Evolutionary conservation across 441 rosid genomes (phyloP).

Genomic region (Bocquillonia castaneifolia): DNA sequence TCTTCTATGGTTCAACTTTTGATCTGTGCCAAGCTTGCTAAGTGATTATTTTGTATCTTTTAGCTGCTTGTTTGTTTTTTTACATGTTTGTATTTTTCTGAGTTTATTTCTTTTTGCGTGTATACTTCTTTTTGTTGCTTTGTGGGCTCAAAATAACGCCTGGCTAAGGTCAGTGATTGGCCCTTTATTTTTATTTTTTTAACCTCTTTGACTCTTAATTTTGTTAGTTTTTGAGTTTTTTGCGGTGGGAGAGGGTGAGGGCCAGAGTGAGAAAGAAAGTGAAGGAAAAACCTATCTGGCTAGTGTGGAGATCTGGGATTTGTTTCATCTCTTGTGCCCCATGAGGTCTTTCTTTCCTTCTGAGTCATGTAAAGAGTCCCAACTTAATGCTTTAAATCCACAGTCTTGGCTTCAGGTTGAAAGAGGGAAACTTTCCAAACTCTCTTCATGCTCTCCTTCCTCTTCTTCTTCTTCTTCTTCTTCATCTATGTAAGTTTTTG

Average conservation of each 20-base stretch:
- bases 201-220: neutral
- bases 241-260: neutral
- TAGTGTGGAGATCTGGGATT: constrained; percentile 98
- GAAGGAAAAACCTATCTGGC: constrained; percentile 31
- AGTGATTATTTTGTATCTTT: constrained; percentile 21
- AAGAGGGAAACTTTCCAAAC: constrained; percentile 74
- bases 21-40: constrained; percentile 12
- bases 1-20: neutral
- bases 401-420: constrained; percentile 99
- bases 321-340: constrained; percentile 75
- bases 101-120: constrained; percentile 17
- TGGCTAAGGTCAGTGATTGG: constrained; percentile 23
- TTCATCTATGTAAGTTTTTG: constrained; percentile 68
- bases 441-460: constrained; percentile 44
- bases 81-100: constrained; percentile 22
- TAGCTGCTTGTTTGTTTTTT: constrained; percentile 17
- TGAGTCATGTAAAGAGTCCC: constrained; percentile 82
- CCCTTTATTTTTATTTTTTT: constrained; percentile 24
- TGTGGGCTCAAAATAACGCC: constrained; percentile 27
- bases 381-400: constrained; percentile 75
- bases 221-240: neutral
- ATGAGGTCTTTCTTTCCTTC: constrained; percentile 84
- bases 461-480: constrained; percentile 48
- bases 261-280: constrained; percentile 11
- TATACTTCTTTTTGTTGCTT: constrained; percentile 30